Conservation (phyloP, 164 flowering plant genomes). For the Macadamia integrifolia region DNA sequence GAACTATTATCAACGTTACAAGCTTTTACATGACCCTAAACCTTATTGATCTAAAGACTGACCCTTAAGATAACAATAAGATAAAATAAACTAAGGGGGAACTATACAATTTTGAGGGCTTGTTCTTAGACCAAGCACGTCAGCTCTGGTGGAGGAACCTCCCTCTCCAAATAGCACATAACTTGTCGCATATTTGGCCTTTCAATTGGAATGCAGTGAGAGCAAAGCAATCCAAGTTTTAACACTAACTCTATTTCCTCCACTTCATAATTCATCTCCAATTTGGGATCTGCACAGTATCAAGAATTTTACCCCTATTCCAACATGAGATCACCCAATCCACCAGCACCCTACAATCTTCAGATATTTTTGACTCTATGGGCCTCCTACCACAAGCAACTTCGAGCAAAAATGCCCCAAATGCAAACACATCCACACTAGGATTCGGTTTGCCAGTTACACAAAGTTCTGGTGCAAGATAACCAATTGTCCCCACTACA, state of each 20-base stretch:
- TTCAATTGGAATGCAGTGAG: conserved; percentile 10
- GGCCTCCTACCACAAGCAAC: conserved; percentile 45
- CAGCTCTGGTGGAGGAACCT: conserved; percentile 8
- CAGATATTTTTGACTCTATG: conserved; percentile 3
- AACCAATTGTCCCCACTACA: conserved; percentile 45
- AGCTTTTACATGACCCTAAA: too few species aligned
- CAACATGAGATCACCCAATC: conserved; percentile 20
- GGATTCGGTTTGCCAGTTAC: conserved; percentile 32
- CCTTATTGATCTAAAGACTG: too few species aligned
- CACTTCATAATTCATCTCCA: conserved; percentile 6
- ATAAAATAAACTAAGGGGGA: too few species aligned
- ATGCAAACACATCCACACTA: conserved; percentile 40
- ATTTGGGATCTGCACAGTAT: conserved; percentile 16
- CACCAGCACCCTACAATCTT: conserved; percentile 6
- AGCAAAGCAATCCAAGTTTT: conserved; percentile 24
- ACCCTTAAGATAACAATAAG: too few species aligned
- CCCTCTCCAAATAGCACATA: conserved; percentile 13
- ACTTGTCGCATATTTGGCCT: conserved; percentile 28
- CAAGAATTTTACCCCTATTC: conserved; percentile 13
- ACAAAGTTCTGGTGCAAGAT: conserved; percentile 40
- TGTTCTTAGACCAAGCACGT: not conserved
- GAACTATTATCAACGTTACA: too few species aligned
- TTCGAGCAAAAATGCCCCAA: conserved; percentile 40
- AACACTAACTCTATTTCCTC: conserved; percentile 21
- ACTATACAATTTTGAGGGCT: too few species aligned